A percentile compares a stretch with the other conserved stretches of the same genome.
phyloP scores from a whole-genome alignment of 441 rosid species.

The Pelargonium australe region DNA sequence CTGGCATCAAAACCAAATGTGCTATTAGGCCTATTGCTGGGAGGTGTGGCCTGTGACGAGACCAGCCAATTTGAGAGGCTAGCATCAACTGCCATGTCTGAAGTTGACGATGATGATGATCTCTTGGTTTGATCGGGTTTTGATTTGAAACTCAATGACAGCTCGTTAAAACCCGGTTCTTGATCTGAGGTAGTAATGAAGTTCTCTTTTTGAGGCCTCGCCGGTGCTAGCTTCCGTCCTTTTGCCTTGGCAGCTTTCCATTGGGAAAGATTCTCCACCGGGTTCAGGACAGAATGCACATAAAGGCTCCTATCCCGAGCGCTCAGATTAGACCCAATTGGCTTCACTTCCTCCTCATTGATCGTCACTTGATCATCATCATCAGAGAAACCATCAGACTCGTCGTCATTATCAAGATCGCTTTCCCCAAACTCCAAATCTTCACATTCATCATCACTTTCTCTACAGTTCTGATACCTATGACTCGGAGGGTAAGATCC shows the following conservation, averaged over 20 bases:
- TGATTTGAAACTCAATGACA: slow-evolving; percentile 13
- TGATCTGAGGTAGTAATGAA: neutral
- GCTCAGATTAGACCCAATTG: slow-evolving; percentile 9
- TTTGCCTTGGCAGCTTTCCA: slow-evolving; percentile 21
- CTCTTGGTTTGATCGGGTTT: slow-evolving; percentile 27
- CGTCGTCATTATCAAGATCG: slow-evolving; percentile 44
- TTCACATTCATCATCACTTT: slow-evolving; percentile 67
- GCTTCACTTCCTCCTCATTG: slow-evolving; percentile 30
- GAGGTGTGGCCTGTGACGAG: slow-evolving; percentile 24
- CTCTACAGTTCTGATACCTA: slow-evolving; percentile 82
- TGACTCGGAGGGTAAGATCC: slow-evolving; percentile 58
- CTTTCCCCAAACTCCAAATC: slow-evolving; percentile 49
- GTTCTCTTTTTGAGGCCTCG: slow-evolving; percentile 15
- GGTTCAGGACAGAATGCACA: slow-evolving; percentile 19
- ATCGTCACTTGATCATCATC: slow-evolving; percentile 23
- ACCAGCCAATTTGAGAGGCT: slow-evolving; percentile 93
- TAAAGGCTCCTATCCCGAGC: slow-evolving; percentile 13
- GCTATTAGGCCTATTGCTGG: too few species aligned
- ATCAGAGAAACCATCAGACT: slow-evolving; percentile 21
- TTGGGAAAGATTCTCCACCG: slow-evolving; percentile 22
- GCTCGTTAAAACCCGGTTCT: slow-evolving; percentile 17
- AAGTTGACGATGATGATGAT: slow-evolving; percentile 6
- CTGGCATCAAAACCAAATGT: neutral
- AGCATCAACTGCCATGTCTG: slow-evolving; percentile 54
- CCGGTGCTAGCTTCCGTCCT: slow-evolving; percentile 1